phyloP scores from a whole-genome alignment of 2,329 filamentous ascomycete genomes.

The Phaeophleospora eucalypticola region DNA sequence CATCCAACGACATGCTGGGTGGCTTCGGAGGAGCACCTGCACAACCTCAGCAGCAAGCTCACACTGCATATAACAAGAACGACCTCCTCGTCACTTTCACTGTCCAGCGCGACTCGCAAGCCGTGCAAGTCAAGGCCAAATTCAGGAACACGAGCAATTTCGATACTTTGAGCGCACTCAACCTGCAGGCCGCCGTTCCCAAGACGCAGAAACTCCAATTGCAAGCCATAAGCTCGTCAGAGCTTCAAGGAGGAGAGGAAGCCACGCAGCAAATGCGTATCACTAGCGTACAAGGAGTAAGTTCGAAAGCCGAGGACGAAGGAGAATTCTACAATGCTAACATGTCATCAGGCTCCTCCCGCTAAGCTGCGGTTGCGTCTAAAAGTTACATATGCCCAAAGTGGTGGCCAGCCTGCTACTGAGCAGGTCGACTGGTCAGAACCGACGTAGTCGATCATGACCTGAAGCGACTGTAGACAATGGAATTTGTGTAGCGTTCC shows the following conservation, averaged over 20 bases:
- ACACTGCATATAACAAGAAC: conserved; percentile 82
- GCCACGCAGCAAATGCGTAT: conserved; percentile 90
- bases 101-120: conserved; percentile 75
- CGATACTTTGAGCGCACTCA: conserved; percentile 65
- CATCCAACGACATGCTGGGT: conserved; percentile 41
- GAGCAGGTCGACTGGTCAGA: conserved; percentile 98
- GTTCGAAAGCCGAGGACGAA: too few species aligned
- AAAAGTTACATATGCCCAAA: conserved; percentile 74
- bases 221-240: conserved; percentile 78
- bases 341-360: conserved; percentile 58
- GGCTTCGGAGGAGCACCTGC: conserved; percentile 47
- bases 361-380: conserved; percentile 72
- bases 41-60: conserved; percentile 45
- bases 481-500: background rate
- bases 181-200: conserved; percentile 88
- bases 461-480: background rate
- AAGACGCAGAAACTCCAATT: conserved; percentile 94
- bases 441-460: conserved; percentile 42
- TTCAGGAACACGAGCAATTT: conserved; percentile 68
- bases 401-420: conserved; percentile 65
- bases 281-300: conserved; percentile 79
- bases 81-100: conserved; percentile 76
- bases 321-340: conserved; percentile 12
- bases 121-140: conserved; percentile 74
- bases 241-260: conserved; percentile 72